These are phyloP conservation scores for Prunus mongolica DNA, from an alignment of 306 rosid species.

Conservation along the genomic window DNA sequence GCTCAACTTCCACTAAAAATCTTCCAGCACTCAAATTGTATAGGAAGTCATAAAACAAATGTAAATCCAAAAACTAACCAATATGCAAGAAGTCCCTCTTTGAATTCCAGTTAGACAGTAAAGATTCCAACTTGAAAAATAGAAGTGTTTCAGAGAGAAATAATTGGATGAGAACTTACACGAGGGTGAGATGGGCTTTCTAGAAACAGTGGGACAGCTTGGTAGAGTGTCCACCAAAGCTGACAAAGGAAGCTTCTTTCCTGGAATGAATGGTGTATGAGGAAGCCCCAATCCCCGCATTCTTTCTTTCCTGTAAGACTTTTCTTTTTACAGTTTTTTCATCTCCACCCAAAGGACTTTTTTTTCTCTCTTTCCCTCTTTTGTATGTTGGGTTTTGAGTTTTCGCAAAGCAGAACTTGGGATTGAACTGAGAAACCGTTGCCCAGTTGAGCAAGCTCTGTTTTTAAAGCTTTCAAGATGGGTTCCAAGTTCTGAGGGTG, in stretches of 20 bases:
- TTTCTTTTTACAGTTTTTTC: conserved; percentile 32
- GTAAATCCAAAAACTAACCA: background rate
- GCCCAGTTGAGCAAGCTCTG: background rate
- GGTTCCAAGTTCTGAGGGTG: conserved; percentile 1
- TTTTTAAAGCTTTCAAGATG: background rate
- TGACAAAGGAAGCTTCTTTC: conserved; percentile 63
- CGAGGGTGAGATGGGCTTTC: conserved; percentile 21
- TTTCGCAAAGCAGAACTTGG: background rate
- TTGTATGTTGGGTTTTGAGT: conserved; percentile 7
- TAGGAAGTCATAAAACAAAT: background rate
- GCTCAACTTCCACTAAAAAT: background rate
- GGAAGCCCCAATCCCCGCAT: conserved; percentile 69
- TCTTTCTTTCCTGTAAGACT: background rate
- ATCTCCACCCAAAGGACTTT: conserved; percentile 18
- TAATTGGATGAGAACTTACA: conserved; percentile 44
- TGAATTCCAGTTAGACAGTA: background rate
- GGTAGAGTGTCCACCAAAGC: conserved; percentile 54
- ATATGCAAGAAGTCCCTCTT: background rate
- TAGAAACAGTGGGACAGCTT: conserved; percentile 31
- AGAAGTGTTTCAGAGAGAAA: background rate
- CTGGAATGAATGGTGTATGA: conserved; percentile 51
- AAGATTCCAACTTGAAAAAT: background rate
- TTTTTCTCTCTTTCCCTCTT: background rate
- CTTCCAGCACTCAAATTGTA: background rate
- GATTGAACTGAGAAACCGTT: conserved; percentile 13